These are phyloP conservation scores for Hericium coralloides DNA, from an alignment of 768 basidiomycete species.

Conservation along the genomic window DNA sequence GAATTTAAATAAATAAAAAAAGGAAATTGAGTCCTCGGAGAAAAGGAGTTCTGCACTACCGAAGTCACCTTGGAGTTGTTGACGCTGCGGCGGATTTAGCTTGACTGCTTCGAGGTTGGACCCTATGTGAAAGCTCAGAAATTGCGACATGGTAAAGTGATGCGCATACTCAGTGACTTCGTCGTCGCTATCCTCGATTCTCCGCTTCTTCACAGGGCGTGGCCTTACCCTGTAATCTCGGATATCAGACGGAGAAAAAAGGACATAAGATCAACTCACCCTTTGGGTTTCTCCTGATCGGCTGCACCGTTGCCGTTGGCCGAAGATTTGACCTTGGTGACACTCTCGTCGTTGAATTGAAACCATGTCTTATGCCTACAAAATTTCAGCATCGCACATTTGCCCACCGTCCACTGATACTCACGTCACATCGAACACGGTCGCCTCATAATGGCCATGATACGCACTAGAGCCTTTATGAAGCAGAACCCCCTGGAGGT, in stretches of 20 bases:
- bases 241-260: neutral
- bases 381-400: neutral
- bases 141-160: no score
- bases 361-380: conserved; percentile 69
- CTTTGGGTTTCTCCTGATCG: conserved; percentile 18
- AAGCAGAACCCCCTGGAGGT: conserved; percentile 74
- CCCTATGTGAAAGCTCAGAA: neutral
- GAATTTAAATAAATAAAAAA: no score
- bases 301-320: conserved; percentile 33
- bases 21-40: no score
- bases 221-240: conserved; percentile 5
- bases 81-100: neutral
- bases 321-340: conserved; percentile 52
- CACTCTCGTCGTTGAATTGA: conserved; percentile 86
- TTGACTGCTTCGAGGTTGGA: neutral
- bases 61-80: neutral
- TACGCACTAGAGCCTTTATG: conserved; percentile 93
- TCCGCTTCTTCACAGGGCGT: conserved; percentile 33
- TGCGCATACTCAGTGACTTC: conserved; percentile 13
- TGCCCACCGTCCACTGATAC: conserved; percentile 15
- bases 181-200: conserved; percentile 53
- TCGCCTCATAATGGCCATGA: conserved; percentile 84
- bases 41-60: no score
- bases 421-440: conserved; percentile 66
- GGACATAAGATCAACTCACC: conserved; percentile 3